Conservation (phyloP, 441 rosid species). For the Erysimum cheiri region DNA sequence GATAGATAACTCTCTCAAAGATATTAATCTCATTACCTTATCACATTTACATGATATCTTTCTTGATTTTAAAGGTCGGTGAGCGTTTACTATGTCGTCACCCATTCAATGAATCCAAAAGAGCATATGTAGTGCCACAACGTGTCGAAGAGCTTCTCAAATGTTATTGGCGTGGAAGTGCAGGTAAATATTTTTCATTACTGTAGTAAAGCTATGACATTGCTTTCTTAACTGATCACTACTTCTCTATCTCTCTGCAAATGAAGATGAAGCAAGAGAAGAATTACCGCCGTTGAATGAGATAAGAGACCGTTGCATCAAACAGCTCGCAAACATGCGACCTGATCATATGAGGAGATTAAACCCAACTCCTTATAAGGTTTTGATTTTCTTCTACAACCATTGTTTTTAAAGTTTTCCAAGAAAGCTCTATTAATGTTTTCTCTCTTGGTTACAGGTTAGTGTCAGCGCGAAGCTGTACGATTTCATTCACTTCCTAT, state of each 20-base stretch:
- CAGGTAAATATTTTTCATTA: slow-evolving; percentile 53
- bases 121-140: slow-evolving; percentile 96
- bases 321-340: slow-evolving; percentile 92
- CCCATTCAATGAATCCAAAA: slow-evolving; percentile 92
- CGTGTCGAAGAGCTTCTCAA: slow-evolving; percentile 84
- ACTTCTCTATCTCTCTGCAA: background rate
- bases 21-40: slow-evolving; percentile 1
- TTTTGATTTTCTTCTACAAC: slow-evolving; percentile 29
- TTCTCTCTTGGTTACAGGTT: slow-evolving; percentile 56
- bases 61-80: slow-evolving; percentile 63
- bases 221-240: background rate
- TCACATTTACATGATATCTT: background rate
- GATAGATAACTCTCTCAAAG: background rate
- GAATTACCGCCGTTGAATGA: slow-evolving; percentile 71
- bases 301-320: slow-evolving; percentile 75
- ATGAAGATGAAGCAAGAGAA: slow-evolving; percentile 64
- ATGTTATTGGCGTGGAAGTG: slow-evolving; percentile 93
- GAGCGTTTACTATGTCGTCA: slow-evolving; percentile 88
- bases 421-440: background rate
- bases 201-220: background rate
- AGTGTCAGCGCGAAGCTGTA: slow-evolving; percentile 90
- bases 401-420: background rate
- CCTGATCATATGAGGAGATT: slow-evolving; percentile 96
- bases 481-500: slow-evolving; percentile 94
- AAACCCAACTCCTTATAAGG: slow-evolving; percentile 98